Percentiles rank a stretch among this genome's conserved stretches.
Evolutionary conservation across 108 stramenopile genomes (phyloP).

Genomic region (Hondaea fermentalgiana): DNA sequence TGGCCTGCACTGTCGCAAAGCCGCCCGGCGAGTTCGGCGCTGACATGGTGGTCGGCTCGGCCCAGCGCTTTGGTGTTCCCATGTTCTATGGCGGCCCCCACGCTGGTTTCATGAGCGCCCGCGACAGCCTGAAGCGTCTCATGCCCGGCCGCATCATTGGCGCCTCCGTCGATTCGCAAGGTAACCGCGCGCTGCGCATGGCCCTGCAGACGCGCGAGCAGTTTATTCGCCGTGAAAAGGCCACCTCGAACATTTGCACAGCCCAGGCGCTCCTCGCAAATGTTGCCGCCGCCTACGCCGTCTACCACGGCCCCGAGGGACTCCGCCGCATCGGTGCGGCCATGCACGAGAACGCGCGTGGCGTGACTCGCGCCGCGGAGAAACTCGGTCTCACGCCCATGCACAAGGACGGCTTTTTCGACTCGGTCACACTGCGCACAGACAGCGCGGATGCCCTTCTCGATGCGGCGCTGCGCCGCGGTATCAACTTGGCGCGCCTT

Average conservation of each 20-base stretch:
- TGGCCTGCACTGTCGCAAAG: conserved; percentile 78
- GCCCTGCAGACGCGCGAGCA: conserved; percentile 98
- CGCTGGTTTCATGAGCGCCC: conserved; percentile 90
- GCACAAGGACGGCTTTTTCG: conserved; percentile 68
- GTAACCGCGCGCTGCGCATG: conserved; percentile 93
- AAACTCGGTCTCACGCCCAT: not conserved
- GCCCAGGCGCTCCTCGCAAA: conserved; percentile 97
- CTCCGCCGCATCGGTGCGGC: conserved; percentile 69
- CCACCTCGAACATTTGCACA: conserved; percentile 97
- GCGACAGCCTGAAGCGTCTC: conserved; percentile 76
- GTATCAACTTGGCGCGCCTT: conserved; percentile 82
- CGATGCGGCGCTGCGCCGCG: conserved; percentile 61
- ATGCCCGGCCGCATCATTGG: conserved; percentile 98
- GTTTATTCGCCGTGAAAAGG: conserved; percentile 97
- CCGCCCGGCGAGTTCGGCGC: conserved; percentile 86
- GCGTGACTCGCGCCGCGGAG: not conserved
- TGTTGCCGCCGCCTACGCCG: conserved; percentile 96
- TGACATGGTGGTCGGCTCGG: conserved; percentile 94
- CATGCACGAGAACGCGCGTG: conserved; percentile 44
- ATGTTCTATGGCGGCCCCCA: conserved; percentile 99
- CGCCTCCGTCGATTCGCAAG: conserved; percentile 66
- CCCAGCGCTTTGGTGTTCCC: conserved; percentile 97
- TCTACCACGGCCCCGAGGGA: conserved; percentile 97
- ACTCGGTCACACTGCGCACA: conserved; percentile 78
- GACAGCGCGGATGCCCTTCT: conserved; percentile 64